Evolutionary conservation across 2,329 filamentous ascomycete species (phyloP).

Genomic region (Apiospora marii): DNA sequence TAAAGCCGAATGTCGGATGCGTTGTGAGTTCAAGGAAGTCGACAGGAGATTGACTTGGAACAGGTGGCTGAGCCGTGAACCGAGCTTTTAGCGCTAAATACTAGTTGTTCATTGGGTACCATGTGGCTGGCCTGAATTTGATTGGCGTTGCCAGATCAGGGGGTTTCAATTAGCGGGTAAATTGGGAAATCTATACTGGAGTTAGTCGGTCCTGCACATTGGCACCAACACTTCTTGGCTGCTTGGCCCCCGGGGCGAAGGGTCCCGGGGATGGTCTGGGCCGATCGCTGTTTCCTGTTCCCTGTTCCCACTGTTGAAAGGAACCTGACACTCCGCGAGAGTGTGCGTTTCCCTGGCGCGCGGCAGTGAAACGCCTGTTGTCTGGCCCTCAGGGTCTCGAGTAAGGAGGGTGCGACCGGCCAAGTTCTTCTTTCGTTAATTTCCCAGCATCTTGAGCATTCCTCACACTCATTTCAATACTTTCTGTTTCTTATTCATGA

Average conservation of each 20-base stretch:
- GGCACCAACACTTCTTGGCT: neutral
- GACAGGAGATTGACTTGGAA: neutral
- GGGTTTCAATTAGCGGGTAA: neutral
- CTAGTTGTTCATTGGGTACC: neutral
- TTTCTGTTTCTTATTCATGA: too few species aligned
- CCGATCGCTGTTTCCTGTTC: neutral
- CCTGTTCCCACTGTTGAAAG: neutral
- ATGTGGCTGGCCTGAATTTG: neutral
- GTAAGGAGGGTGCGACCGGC: neutral
- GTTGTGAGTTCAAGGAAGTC: neutral
- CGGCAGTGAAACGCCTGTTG: conserved; percentile 9
- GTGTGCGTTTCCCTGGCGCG: neutral
- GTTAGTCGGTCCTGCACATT: neutral
- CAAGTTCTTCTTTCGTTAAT: neutral
- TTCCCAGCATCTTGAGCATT: neutral
- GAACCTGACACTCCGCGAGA: neutral
- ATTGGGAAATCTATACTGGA: neutral
- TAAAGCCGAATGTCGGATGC: neutral
- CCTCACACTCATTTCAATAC: neutral
- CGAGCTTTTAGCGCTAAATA: neutral
- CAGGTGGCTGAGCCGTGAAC: neutral
- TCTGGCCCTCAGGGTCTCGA: neutral
- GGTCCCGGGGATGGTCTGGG: neutral
- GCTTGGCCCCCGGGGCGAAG: neutral
- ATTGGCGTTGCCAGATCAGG: neutral